Percentiles rank a stretch among this genome's conserved stretches.
Evolutionary conservation across 306 rosid genomes (phyloP).

Genomic region (Argentina anserina): DNA sequence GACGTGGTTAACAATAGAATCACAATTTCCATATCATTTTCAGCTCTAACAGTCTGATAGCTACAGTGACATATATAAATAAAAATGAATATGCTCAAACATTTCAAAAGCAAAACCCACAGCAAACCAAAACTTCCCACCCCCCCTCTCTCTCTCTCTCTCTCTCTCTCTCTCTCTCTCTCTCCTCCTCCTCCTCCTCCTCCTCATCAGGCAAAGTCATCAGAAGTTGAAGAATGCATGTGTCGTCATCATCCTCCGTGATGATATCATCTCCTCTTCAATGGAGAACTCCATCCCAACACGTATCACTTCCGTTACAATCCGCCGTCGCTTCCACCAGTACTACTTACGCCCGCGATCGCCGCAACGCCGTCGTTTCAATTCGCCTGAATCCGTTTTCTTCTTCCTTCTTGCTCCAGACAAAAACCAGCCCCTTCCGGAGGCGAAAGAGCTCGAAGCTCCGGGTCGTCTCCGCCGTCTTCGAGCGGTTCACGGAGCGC

Average conservation of each 20-base stretch:
- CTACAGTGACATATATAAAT: neutral
- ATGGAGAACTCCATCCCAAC: conserved; percentile 7
- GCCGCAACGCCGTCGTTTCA: conserved; percentile 7
- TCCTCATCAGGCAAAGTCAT: neutral
- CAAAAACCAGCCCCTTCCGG: neutral
- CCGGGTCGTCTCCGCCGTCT: conserved; percentile 40
- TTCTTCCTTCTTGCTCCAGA: conserved; percentile 6
- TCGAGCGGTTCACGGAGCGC: conserved; percentile 77
- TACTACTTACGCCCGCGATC: neutral
- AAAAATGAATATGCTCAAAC: too few relatives aligned
- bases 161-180: too few relatives aligned
- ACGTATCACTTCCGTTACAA: neutral
- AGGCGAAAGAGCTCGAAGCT: conserved; percentile 6
- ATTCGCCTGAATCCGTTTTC: neutral
- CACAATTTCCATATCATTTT: neutral
- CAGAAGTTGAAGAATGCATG: conserved; percentile 13
- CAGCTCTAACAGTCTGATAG: neutral
- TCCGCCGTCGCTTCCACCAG: neutral
- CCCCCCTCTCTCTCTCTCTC: neutral
- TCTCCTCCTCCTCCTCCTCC: neutral
- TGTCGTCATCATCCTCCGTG: conserved; percentile 11
- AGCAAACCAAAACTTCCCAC: neutral
- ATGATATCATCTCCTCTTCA: conserved; percentile 6
- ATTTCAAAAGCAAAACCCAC: neutral
- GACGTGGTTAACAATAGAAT: conserved; percentile 12